Evolutionary conservation across 257 asterid genomes (phyloP).

Genomic region (Jacaranda copaia): DNA sequence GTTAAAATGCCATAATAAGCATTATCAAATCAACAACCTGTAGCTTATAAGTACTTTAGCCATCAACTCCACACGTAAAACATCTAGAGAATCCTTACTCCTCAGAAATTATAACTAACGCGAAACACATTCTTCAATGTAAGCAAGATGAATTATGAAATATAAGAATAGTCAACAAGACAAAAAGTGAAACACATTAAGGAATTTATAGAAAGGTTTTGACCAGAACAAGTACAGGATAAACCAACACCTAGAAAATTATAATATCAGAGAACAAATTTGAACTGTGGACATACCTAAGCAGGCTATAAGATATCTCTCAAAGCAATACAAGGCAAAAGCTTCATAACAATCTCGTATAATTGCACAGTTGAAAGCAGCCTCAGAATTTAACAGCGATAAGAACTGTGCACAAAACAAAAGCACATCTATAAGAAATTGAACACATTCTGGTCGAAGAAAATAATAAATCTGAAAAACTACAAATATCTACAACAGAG

Average conservation of each 20-base stretch:
- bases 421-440: conserved; percentile 28
- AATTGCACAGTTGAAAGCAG: conserved; percentile 87
- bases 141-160: background rate
- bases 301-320: conserved; percentile 99
- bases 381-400: conserved; percentile 71
- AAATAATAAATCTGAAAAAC: conserved; percentile 24
- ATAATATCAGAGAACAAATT: conserved; percentile 25
- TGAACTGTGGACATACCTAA: conserved; percentile 63
- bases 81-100: too few species aligned
- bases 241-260: conserved; percentile 26
- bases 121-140: background rate
- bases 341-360: conserved; percentile 98
- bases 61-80: background rate
- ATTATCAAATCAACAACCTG: too few species aligned
- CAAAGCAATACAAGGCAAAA: conserved; percentile 95
- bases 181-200: too few species aligned
- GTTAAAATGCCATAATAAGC: too few species aligned
- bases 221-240: background rate
- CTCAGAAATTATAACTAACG: background rate
- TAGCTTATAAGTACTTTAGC: too few species aligned
- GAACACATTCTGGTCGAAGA: conserved; percentile 8
- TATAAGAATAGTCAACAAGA: too few species aligned
- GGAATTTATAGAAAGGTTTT: background rate
- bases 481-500: background rate
- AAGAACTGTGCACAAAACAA: conserved; percentile 65